Percentiles rank a stretch among this genome's conserved stretches.
Evolutionary conservation across 2,329 filamentous ascomycete genomes (phyloP).

Genomic region (Byssoonygena ceratinophila): DNA sequence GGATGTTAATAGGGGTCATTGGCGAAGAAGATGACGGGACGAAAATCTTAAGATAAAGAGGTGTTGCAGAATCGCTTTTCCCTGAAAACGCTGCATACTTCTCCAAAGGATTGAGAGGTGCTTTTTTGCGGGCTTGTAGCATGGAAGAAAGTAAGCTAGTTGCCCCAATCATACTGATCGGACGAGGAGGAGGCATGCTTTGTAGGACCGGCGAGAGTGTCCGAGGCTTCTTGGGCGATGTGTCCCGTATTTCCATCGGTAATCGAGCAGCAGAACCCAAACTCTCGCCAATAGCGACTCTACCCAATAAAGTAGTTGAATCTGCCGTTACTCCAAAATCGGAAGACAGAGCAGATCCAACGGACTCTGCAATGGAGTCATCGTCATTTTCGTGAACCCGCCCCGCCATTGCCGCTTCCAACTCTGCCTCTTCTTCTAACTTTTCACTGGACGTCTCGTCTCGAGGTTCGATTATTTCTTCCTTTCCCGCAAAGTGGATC

Average conservation of each 20-base stretch:
- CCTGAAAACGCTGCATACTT: slow-evolving; percentile 51
- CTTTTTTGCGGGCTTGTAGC: slow-evolving; percentile 46
- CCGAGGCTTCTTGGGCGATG: slow-evolving; percentile 45
- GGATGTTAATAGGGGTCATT: slow-evolving; percentile 48
- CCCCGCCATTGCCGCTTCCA: slow-evolving; percentile 25
- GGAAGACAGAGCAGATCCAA: slow-evolving; percentile 41
- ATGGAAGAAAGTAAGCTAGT: slow-evolving; percentile 50
- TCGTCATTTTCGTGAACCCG: slow-evolving; percentile 35
- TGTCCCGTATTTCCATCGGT: background rate
- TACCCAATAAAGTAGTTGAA: slow-evolving; percentile 47
- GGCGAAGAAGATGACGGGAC: slow-evolving; percentile 49
- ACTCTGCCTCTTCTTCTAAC: slow-evolving; percentile 23
- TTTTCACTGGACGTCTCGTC: slow-evolving; percentile 16
- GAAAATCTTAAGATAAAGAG: slow-evolving; percentile 54
- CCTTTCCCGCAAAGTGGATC: slow-evolving; percentile 37
- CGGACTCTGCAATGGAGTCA: slow-evolving; percentile 41
- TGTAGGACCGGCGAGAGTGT: slow-evolving; percentile 43
- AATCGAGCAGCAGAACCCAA: slow-evolving; percentile 37
- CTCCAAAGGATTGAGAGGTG: slow-evolving; percentile 51
- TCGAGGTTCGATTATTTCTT: slow-evolving; percentile 28
- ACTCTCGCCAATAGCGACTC: slow-evolving; percentile 35
- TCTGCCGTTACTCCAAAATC: slow-evolving; percentile 47
- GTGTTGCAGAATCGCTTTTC: slow-evolving; percentile 46
- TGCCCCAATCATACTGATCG: slow-evolving; percentile 47
- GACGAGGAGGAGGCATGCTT: slow-evolving; percentile 49